Conservation (phyloP, 2,329 filamentous ascomycete genomes). For the Colletotrichum eremochloae region DNA sequence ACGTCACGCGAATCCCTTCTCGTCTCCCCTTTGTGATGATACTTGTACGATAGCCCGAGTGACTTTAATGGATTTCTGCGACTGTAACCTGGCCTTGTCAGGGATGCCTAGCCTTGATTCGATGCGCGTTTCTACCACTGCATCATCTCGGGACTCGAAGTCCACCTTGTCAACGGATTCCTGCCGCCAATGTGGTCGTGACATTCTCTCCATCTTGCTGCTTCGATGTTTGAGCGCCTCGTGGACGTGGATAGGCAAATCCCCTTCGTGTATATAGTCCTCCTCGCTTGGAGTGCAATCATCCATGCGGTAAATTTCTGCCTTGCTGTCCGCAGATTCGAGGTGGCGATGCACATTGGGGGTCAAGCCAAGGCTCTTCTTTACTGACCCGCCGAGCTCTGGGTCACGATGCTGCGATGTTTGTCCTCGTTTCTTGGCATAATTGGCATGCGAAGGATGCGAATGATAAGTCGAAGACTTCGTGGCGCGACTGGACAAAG, state of each 20-base stretch:
- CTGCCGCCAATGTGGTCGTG: background rate
- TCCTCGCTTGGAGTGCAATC: slow-evolving; percentile 18
- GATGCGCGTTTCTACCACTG: slow-evolving; percentile 26
- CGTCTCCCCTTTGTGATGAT: slow-evolving; percentile 13
- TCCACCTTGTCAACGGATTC: background rate
- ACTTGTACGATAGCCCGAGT: slow-evolving; percentile 30
- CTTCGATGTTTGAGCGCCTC: background rate
- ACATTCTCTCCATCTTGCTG: too few species aligned
- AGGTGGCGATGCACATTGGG: background rate
- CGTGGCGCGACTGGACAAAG: slow-evolving; percentile 10
- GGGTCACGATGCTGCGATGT: slow-evolving; percentile 20
- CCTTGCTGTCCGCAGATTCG: slow-evolving; percentile 24
- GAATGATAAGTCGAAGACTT: slow-evolving; percentile 19
- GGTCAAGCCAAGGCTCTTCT: background rate
- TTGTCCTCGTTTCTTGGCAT: background rate
- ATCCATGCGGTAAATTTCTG: slow-evolving; percentile 23
- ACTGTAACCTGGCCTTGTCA: background rate
- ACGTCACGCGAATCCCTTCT: slow-evolving; percentile 5
- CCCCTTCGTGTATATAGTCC: background rate
- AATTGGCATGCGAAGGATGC: slow-evolving; percentile 9
- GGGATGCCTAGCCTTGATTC: background rate
- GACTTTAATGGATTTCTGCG: slow-evolving; percentile 23
- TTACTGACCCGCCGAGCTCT: slow-evolving; percentile 16
- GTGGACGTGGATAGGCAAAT: background rate
- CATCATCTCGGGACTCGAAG: background rate